Percentiles rank a stretch among this genome's conserved stretches.
These are phyloP conservation scores for Hypoxylon sp. DNA, from an alignment of 2,329 filamentous ascomycete species.

Conservation along the genomic window DNA sequence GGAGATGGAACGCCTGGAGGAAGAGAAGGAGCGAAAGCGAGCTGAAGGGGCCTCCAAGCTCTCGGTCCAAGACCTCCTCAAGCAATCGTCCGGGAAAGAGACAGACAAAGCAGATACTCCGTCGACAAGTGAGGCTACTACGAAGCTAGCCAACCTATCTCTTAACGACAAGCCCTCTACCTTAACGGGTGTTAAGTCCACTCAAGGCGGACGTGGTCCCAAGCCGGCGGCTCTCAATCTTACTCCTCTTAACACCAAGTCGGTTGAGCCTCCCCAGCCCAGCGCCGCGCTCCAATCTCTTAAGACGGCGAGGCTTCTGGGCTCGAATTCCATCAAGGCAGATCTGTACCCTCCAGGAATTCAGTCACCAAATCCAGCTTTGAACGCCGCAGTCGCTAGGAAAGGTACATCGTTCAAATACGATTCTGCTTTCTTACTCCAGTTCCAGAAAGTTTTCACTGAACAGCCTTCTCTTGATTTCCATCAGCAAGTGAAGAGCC, in stretches of 20 bases:
- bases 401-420: slow-evolving; percentile 92
- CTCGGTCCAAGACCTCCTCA: slow-evolving; percentile 68
- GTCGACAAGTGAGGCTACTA: slow-evolving; percentile 59
- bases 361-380: slow-evolving; percentile 89
- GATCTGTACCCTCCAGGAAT: slow-evolving; percentile 88
- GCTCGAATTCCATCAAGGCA: slow-evolving; percentile 81
- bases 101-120: slow-evolving; percentile 60
- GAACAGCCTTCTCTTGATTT: slow-evolving; percentile 97
- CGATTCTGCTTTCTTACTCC: slow-evolving; percentile 93
- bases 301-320: slow-evolving; percentile 90
- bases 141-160: slow-evolving; percentile 68
- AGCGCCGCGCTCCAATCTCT: slow-evolving; percentile 94
- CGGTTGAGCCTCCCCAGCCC: slow-evolving; percentile 90
- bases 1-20: slow-evolving; percentile 80
- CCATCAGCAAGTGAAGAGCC: slow-evolving; percentile 89
- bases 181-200: slow-evolving; percentile 64
- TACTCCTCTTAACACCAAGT: slow-evolving; percentile 83
- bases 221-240: slow-evolving; percentile 94
- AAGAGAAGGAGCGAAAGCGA: slow-evolving; percentile 75
- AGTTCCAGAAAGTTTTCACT: slow-evolving; percentile 96
- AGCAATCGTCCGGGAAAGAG: slow-evolving; percentile 56
- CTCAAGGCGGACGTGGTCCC: slow-evolving; percentile 68
- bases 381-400: slow-evolving; percentile 84
- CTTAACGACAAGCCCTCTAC: slow-evolving; percentile 67
- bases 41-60: slow-evolving; percentile 62